phyloP scores from a whole-genome alignment of 192 early-diverging fungal genomes.

The Pilaira anomala region DNA sequence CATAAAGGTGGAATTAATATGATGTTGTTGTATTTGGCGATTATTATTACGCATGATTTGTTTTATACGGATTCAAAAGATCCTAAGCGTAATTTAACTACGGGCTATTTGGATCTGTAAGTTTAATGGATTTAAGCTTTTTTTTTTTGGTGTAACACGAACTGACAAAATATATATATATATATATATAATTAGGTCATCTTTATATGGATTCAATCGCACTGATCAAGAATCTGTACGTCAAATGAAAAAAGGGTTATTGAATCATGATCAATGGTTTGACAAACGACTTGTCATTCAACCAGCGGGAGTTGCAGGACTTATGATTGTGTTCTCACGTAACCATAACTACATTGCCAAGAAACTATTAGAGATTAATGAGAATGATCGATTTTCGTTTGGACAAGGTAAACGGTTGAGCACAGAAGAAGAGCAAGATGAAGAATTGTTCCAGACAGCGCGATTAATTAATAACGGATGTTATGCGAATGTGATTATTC shows the following conservation, averaged over 20 bases:
- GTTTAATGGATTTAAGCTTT: background rate
- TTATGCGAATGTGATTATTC: constrained; percentile 41
- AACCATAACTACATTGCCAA: constrained; percentile 57
- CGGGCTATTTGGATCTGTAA: constrained; percentile 41
- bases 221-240: constrained; percentile 28
- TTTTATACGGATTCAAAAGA: constrained; percentile 39
- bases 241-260: constrained; percentile 18
- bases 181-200: constrained; percentile 7
- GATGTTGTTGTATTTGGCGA: constrained; percentile 41
- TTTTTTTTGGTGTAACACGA: background rate
- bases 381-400: constrained; percentile 42
- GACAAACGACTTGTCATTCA: constrained; percentile 27
- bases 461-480: constrained; percentile 45
- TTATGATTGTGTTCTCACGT: constrained; percentile 44
- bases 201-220: constrained; percentile 39
- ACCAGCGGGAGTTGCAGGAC: constrained; percentile 29
- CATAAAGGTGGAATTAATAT: constrained; percentile 41
- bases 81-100: constrained; percentile 42
- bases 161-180: background rate
- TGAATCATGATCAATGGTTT: constrained; percentile 26
- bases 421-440: constrained; percentile 34
- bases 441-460: constrained; percentile 50
- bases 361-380: constrained; percentile 36
- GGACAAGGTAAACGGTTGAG: constrained; percentile 1
- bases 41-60: constrained; percentile 46